Evolutionary conservation across 257 asterid species (phyloP).

Genomic region (Rehmannia glutinosa): DNA sequence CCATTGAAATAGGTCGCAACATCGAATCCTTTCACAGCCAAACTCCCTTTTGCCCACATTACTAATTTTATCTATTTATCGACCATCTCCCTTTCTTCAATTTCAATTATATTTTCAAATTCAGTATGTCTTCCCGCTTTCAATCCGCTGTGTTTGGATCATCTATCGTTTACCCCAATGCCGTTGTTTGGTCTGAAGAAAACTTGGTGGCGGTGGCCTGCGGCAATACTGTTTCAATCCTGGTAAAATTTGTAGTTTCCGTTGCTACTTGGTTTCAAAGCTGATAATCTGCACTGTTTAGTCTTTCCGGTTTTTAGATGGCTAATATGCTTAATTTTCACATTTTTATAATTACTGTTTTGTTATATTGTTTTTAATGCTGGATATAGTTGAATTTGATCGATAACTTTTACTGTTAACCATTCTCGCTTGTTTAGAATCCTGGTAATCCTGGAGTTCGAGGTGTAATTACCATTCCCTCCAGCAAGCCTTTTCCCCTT

Average conservation of each 20-base stretch:
- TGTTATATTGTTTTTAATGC: background rate
- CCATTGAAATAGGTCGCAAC: background rate
- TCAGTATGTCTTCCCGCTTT: conserved; percentile 56
- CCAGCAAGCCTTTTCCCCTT: conserved; percentile 63
- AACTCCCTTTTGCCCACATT: conserved; percentile 4
- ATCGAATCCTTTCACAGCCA: conserved; percentile 19
- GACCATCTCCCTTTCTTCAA: background rate
- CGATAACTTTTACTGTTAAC: background rate
- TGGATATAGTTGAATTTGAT: conserved; percentile 8
- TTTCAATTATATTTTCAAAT: background rate
- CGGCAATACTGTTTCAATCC: conserved; percentile 50
- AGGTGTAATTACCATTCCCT: conserved; percentile 57
- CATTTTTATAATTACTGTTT: background rate
- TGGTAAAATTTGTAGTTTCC: conserved; percentile 36
- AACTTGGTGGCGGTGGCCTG: conserved; percentile 84
- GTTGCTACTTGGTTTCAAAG: background rate
- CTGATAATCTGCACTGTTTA: background rate
- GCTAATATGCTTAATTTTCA: background rate
- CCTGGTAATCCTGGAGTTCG: conserved; percentile 60
- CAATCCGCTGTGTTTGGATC: conserved; percentile 58
- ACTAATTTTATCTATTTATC: background rate
- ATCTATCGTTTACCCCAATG: conserved; percentile 62
- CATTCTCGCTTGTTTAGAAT: conserved; percentile 20
- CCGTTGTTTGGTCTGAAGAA: conserved; percentile 89
- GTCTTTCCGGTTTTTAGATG: background rate